A percentile compares a stretch with the other conserved stretches of the same genome.
Evolutionary conservation across 1,284 basidiomycete genomes (phyloP).

Genomic region (Uromyces viciae-fabae): DNA sequence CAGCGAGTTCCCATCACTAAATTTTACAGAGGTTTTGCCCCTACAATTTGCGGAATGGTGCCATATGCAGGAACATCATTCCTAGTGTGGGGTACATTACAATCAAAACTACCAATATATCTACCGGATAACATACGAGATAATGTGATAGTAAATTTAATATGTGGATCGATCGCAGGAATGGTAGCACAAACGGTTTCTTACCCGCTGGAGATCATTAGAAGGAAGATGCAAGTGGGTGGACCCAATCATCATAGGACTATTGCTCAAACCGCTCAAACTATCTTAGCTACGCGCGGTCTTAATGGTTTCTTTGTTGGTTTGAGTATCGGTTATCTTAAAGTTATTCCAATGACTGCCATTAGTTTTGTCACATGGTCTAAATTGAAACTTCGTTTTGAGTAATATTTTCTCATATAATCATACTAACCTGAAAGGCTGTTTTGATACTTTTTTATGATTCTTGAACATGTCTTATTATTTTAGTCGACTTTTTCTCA

Average conservation of each 20-base stretch:
- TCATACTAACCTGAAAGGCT: no score
- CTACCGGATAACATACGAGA: conserved; percentile 55
- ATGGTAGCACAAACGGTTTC: conserved; percentile 82
- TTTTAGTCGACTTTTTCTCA: no score
- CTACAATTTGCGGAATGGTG: conserved; percentile 81
- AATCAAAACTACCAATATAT: conserved; percentile 63
- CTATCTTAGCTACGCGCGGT: conserved; percentile 69
- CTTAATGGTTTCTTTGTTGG: conserved; percentile 91
- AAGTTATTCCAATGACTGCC: conserved; percentile 92
- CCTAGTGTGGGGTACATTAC: conserved; percentile 81
- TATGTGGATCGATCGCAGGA: conserved; percentile 85
- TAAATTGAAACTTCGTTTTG: conserved; percentile 36
- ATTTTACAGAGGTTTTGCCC: conserved; percentile 92
- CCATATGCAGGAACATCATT: conserved; percentile 97
- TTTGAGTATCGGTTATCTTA: conserved; percentile 85
- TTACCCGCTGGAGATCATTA: conserved; percentile 93
- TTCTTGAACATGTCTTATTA: no score
- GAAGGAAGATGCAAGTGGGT: conserved; percentile 92
- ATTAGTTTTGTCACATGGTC: conserved; percentile 45
- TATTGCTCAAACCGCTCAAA: conserved; percentile 59
- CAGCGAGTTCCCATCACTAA: conserved; percentile 66
- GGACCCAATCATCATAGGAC: conserved; percentile 57
- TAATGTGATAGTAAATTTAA: conserved; percentile 59
- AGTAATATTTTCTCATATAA: conserved; percentile 6
- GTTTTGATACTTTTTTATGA: no score